These are phyloP conservation scores for Acanthamoeba healyi DNA, from an alignment of 208 protist species.

Conservation along the genomic window DNA sequence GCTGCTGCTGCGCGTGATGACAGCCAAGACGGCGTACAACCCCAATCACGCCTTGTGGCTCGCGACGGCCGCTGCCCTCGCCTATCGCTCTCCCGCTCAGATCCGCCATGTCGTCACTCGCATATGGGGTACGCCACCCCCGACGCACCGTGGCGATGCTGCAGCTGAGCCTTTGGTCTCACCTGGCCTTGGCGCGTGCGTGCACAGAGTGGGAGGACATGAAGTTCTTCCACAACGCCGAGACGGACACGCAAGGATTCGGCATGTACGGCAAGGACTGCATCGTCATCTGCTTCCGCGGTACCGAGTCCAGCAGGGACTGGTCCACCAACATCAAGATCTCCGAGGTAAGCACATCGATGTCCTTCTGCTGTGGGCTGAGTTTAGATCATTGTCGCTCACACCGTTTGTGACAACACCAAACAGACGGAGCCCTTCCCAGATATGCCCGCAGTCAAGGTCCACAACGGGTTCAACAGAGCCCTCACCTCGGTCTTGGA, in stretches of 20 bases:
- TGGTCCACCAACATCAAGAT: constrained; percentile 38
- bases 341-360: not conserved
- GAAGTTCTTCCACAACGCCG: constrained; percentile 2
- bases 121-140: not conserved
- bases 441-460: not conserved
- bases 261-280: constrained; percentile 31
- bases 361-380: too few species aligned
- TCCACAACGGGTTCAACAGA: not conserved
- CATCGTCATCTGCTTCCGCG: constrained; percentile 62
- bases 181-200: too few species aligned
- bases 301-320: constrained; percentile 52
- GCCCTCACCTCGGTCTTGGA: constrained; percentile 25
- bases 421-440: constrained; percentile 1
- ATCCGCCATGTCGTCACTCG: not conserved
- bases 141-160: too few species aligned
- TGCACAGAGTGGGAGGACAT: not conserved
- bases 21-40: constrained; percentile 4
- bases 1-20: too few species aligned
- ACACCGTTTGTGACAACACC: not conserved
- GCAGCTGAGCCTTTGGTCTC: not conserved
- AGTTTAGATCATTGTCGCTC: not conserved
- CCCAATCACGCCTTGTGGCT: not conserved
- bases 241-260: constrained; percentile 16
- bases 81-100: not conserved
- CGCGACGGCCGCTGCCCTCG: not conserved